A percentile compares a stretch with the other conserved stretches of the same genome.
Conservation (phyloP, 73 alveolate species). For the Paramecium tetraurelia region DNA sequence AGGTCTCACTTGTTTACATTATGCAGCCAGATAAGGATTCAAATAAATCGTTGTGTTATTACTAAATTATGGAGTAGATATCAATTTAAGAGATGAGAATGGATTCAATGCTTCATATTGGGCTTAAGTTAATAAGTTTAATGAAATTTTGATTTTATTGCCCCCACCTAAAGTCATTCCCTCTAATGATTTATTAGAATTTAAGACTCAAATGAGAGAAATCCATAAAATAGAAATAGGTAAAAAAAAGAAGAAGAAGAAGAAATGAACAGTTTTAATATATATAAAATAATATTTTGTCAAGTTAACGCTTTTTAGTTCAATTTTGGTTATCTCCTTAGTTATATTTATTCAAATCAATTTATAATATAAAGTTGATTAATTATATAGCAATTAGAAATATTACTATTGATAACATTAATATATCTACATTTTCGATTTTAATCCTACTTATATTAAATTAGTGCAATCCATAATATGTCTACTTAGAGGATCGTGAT, state of each 20-base stretch:
- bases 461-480: too few relatives aligned
- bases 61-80: conserved; percentile 71
- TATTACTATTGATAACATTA: too few relatives aligned
- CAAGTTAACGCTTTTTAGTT: background rate
- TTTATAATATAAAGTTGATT: too few relatives aligned
- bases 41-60: conserved; percentile 60
- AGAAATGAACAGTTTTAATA: background rate
- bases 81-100: conserved; percentile 73
- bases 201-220: conserved; percentile 62
- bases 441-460: too few relatives aligned
- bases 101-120: conserved; percentile 80
- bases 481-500: too few relatives aligned
- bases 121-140: conserved; percentile 61
- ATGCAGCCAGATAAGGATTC: conserved; percentile 77
- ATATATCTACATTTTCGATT: too few relatives aligned
- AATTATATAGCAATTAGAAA: too few relatives aligned
- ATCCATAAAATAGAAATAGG: conserved; percentile 58
- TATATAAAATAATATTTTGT: background rate
- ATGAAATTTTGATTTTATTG: conserved; percentile 28
- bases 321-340: background rate
- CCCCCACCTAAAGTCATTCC: conserved; percentile 53
- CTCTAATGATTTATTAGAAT: conserved; percentile 51
- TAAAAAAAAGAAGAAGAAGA: conserved; percentile 56
- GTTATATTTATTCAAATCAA: background rate
- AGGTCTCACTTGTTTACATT: conserved; percentile 77